Evolutionary conservation across 495 filamentous ascomycete species (phyloP), one percentile per base, ranked within the genome.

Genomic region (Annulohypoxylon maeteangense): DNA sequence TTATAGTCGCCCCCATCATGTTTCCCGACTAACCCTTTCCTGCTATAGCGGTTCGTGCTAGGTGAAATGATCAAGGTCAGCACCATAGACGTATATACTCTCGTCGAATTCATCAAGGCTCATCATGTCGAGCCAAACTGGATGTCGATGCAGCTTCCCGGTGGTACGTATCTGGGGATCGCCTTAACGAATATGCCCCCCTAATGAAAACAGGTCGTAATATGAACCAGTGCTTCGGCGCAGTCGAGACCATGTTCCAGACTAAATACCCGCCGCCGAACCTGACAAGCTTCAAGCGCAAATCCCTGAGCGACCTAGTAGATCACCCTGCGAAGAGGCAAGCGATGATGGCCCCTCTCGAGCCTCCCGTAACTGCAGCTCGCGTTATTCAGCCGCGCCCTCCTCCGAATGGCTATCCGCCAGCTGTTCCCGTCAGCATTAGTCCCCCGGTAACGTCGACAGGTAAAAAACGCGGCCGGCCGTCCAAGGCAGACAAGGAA

Each of bases 31-130:
- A 77, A 81, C 67, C 10, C 23, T 34, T 25, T 56, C 77, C 40
- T 65, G 12, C 62, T 71, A 27, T 66, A 87, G 85, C 84, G 85
- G 75, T 85, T 85, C 75, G 74, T 87, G 68, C 77, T 87, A 55
- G 82, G 81, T 75, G 85, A 87, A 79, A 85, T 83, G 67, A 81
- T 87, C 75, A 87, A 86, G 70, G 78, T 77, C 69, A 85, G 82
- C 78, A 72, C 78, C 25, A 79, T 87, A 67, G 80, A 86, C 40
- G 76, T 85, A 27, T 74, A 75, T 23, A 73, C 74, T 38, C 75
- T 85, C 25, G 77, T 85, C 48, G 74, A 80, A n/a, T 81, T 85
- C 50, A 78, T 84, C 75, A 82, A 79, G 63, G 55, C 68, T 59
- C 77, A 83, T 56, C 76, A 76, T 11, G 73, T 85, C 32, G 72